Evolutionary conservation across 106 monocot genomes (phyloP).

Genomic region (Alisma plantagoaquatica): DNA sequence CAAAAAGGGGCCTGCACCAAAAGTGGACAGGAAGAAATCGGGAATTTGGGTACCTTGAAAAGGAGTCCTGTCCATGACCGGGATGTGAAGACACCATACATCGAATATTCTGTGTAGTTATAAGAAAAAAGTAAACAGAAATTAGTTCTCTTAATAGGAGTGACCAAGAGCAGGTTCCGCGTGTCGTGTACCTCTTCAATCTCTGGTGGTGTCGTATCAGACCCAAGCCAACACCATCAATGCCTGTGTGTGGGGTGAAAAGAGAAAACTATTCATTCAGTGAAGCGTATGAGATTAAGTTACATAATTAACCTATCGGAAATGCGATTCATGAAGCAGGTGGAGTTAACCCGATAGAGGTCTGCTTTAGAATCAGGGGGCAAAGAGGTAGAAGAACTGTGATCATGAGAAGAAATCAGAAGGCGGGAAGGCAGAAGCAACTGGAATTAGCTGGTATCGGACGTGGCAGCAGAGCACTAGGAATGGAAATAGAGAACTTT

Average conservation of each 20-base stretch:
- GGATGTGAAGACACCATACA: conserved; percentile 92
- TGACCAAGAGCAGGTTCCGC: too few relatives aligned
- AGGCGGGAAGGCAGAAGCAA: neutral
- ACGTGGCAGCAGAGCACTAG: neutral
- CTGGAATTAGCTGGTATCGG: neutral
- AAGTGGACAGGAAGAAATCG: too few relatives aligned
- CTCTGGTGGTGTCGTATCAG: conserved; percentile 63
- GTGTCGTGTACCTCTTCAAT: conserved; percentile 39
- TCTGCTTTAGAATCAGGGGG: too few relatives aligned
- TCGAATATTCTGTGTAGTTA: conserved; percentile 57
- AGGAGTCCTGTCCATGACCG: conserved; percentile 57
- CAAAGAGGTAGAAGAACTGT: too few relatives aligned
- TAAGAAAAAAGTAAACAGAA: too few relatives aligned
- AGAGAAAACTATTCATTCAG: conserved; percentile 2
- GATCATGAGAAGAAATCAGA: too few relatives aligned
- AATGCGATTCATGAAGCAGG: too few relatives aligned
- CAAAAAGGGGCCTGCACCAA: too few relatives aligned
- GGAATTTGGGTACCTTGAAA: conserved; percentile 94
- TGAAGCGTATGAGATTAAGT: too few relatives aligned
- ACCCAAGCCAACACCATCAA: conserved; percentile 66
- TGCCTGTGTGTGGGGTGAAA: conserved; percentile 24
- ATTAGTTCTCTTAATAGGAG: too few relatives aligned
- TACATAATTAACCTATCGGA: too few relatives aligned
- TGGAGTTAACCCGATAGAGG: too few relatives aligned
- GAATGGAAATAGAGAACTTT: neutral